Base-by-base conservation (phyloP, 2,329 filamentous ascomycete genomes). In the Curvularia verruculosa region DNA sequence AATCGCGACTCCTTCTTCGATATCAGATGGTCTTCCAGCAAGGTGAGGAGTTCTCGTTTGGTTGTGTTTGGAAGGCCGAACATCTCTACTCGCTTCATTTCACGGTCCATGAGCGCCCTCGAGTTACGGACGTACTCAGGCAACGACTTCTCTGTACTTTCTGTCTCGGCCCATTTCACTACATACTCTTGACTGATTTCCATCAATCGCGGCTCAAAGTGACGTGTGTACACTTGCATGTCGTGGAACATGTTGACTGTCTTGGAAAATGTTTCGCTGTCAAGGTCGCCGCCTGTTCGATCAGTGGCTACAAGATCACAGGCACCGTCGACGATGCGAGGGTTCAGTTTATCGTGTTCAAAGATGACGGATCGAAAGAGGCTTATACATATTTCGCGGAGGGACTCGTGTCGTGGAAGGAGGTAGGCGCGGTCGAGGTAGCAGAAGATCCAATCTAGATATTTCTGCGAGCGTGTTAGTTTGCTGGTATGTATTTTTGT, bases 361-460 rank as follows among this genome's bases (percentile, higher is more conserved):
- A 87, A 86, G 31, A 89, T 79, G 45, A 80, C 75, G 8, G 79
- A 84, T 51, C 90, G 85, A 73, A 98, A 99, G 58, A 92, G 84
- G 13, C 82, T 78, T 53, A 95, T 87, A 5, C 89, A 86, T 80
- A 96, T 87, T 70, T 96, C 91, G 69, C 93, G 89, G 54, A 99
- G 86, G 31, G 89, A 89, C 21, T 89, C 86, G 64, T 88, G 87
- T 44, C 88, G 87, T 55, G 89, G 88, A 2, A 96, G 81, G 7
- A 99, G 83, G 71, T 92, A 97, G 2, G 92, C 91, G 61, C 95
- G 88, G 74, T 99, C 94, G 63, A 99, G 84, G 71, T 93, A 99
- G 79, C 92, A 96, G 78, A 97, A 98, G 37, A 96, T 89, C 61
- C 90, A 94, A 47, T 92, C 87, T 50, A 99, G 85, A 13, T 88